Base-by-base conservation (phyloP, 2,329 filamentous ascomycete species). In the Exophiala phaeomuriformis region DNA sequence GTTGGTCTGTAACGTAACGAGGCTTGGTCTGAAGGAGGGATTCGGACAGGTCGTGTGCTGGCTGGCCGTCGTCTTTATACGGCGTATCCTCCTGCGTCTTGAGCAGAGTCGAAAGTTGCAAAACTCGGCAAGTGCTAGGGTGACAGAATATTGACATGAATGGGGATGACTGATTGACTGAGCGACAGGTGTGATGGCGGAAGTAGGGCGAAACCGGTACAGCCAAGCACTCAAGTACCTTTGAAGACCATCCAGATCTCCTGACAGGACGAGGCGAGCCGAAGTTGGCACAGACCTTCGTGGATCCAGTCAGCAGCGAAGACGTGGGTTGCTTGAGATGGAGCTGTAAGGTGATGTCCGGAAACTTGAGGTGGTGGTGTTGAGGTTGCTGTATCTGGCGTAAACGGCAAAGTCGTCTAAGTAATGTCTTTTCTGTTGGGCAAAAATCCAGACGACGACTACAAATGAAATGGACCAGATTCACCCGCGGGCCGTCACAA, bases 1-100 rank as follows among this genome's bases (percentile, higher is more conserved):
- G 47, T 54, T 54, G n/a, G n/a, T n/a, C n/a, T n/a, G n/a, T n/a
- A n/a, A n/a, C 52, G 52, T 47, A 45, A 41, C 52, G 54, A 47
- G 47, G 35, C 48, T 36, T 53, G 48, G 47, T 53, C 10, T 5
- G 32, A 5, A 9, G 32, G 32, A 35, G 32, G n/a, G n/a, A n/a
- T n/a, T n/a, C n/a, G n/a, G n/a, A 35, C 32, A 5, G 32, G 32
- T 35, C 32, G 9, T n/a, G n/a, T n/a, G n/a, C n/a, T n/a, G n/a
- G 9, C 39, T 41, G 19, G n/a, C 39, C 39, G 4, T 41, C 19
- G 8, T 4, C 28, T 33, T 45, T 45, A 33, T 45, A 31, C 28
- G 8, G 28, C n/a, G 42, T 45, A 10, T 45, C 28, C 9, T 32
- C 28, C 39, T 41, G 39, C 39, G 9, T 27, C 10, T 27, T 27